Evolutionary conservation across 1,139 yeast species (phyloP).

Genomic region (Yamadazyma triangularis): DNA sequence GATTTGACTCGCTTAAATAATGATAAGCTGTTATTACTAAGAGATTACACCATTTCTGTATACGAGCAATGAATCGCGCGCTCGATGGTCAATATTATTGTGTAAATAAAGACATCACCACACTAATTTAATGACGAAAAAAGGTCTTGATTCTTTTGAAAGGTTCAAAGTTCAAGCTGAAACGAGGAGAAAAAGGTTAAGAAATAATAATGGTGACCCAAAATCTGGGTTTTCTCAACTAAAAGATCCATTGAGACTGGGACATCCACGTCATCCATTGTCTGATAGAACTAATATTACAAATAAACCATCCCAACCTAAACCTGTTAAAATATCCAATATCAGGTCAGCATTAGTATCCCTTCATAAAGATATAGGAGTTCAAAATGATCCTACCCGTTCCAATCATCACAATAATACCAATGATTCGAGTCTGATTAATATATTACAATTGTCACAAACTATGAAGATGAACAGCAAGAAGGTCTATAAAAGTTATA

Average conservation of each 20-base stretch:
- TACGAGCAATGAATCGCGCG: conserved; percentile 6
- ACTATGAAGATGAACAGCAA: background rate
- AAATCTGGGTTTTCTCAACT: background rate
- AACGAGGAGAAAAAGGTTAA: conserved; percentile 15
- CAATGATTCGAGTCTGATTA: background rate
- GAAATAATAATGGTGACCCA: background rate
- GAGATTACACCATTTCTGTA: conserved; percentile 12
- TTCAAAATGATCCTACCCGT: too few species aligned
- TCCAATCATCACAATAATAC: background rate
- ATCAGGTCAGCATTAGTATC: conserved; percentile 2
- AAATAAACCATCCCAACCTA: background rate
- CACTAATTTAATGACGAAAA: conserved; percentile 1
- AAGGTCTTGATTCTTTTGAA: conserved; percentile 16
- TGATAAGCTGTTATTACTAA: conserved; percentile 6
- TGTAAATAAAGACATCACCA: conserved; percentile 1
- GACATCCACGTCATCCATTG: conserved; percentile 2
- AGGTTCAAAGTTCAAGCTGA: conserved; percentile 11
- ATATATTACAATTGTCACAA: background rate
- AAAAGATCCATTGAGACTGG: too few species aligned
- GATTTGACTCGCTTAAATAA: conserved; percentile 3
- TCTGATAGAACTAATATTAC: conserved; percentile 2
- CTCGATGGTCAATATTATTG: background rate
- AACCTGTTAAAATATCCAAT: conserved; percentile 1
- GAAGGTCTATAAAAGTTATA: too few species aligned
- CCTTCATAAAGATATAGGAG: conserved; percentile 2